phyloP scores from a whole-genome alignment of 345 rosid genomes.

The Eucalyptus cloeziana region DNA sequence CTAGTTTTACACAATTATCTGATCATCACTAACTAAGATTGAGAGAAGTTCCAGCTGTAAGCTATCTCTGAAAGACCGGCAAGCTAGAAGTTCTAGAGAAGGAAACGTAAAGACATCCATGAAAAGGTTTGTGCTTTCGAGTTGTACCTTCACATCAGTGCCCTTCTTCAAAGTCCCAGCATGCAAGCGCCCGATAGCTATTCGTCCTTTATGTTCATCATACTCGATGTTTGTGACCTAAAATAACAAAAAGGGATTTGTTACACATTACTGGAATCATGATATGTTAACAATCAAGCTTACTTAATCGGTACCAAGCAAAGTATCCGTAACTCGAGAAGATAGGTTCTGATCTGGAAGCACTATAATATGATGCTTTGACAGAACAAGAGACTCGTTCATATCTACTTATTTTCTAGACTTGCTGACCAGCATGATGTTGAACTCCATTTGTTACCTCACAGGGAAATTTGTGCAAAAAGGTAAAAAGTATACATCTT shows the following conservation, averaged over 20 bases:
- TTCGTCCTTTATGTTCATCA: constrained; percentile 96
- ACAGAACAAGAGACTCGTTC: background rate
- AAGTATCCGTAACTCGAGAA: background rate
- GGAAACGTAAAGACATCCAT: background rate
- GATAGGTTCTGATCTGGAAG: background rate
- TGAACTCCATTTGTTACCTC: background rate
- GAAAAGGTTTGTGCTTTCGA: background rate
- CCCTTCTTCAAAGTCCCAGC: constrained; percentile 77
- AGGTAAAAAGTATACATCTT: background rate
- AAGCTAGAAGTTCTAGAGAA: background rate
- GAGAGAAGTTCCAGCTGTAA: background rate
- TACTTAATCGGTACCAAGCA: background rate
- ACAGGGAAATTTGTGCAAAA: background rate
- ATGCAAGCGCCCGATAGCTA: constrained; percentile 94
- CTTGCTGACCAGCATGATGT: background rate
- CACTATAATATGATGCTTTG: background rate
- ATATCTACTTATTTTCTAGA: background rate
- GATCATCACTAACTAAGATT: background rate
- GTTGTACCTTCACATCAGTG: constrained; percentile 81
- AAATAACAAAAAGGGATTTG: background rate
- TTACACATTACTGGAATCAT: background rate
- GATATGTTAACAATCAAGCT: background rate
- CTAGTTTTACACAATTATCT: background rate
- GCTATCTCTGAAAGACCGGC: background rate
- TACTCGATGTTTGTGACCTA: constrained; percentile 90